These are phyloP conservation scores for Monosporozyma siamensis DNA, from an alignment of 805 yeast genomes.

Conservation along the genomic window DNA sequence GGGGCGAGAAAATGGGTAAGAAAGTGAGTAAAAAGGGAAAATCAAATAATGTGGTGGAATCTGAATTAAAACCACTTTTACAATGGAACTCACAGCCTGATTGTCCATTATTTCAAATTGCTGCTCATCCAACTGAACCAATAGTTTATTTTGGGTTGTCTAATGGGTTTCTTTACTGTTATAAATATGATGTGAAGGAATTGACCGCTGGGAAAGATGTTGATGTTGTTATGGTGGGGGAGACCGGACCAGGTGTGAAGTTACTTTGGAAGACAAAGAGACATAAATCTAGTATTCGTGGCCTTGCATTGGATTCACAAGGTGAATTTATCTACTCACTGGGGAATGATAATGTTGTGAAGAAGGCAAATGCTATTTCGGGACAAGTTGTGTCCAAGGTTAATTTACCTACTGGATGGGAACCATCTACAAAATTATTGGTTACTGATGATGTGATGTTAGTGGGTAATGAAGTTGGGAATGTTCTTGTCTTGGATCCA, in stretches of 20 bases:
- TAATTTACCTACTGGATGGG: slow-evolving; percentile 6
- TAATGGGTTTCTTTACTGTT: slow-evolving; percentile 63
- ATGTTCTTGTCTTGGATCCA: slow-evolving; percentile 54
- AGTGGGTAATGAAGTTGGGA: slow-evolving; percentile 61
- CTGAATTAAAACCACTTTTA: slow-evolving; percentile 18
- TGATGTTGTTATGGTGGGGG: slow-evolving; percentile 1
- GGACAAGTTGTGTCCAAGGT: slow-evolving; percentile 66
- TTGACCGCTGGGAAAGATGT: too few relatives aligned
- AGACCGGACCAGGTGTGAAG: slow-evolving; percentile 20
- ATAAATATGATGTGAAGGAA: slow-evolving; percentile 40
- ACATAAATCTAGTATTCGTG: slow-evolving; percentile 82
- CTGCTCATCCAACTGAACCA: slow-evolving; percentile 69
- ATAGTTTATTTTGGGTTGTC: slow-evolving; percentile 66
- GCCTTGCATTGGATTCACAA: slow-evolving; percentile 47
- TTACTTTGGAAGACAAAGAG: slow-evolving; percentile 76
- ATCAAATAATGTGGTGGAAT: slow-evolving; percentile 11
- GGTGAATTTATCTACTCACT: slow-evolving; percentile 51
- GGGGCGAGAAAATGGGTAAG: slow-evolving; percentile 1
- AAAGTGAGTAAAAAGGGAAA: slow-evolving; percentile 15
- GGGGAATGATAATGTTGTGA: slow-evolving; percentile 74
- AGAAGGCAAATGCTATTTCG: slow-evolving; percentile 57
- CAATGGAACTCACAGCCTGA: slow-evolving; percentile 1
- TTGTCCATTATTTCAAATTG: slow-evolving; percentile 58
- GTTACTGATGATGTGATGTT: slow-evolving; percentile 37
- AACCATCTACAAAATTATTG: slow-evolving; percentile 29